Evolutionary conservation across 2,329 filamentous ascomycete genomes (phyloP), one percentile per base, ranked within the genome.

Genomic region (Pezicula carpinea): DNA sequence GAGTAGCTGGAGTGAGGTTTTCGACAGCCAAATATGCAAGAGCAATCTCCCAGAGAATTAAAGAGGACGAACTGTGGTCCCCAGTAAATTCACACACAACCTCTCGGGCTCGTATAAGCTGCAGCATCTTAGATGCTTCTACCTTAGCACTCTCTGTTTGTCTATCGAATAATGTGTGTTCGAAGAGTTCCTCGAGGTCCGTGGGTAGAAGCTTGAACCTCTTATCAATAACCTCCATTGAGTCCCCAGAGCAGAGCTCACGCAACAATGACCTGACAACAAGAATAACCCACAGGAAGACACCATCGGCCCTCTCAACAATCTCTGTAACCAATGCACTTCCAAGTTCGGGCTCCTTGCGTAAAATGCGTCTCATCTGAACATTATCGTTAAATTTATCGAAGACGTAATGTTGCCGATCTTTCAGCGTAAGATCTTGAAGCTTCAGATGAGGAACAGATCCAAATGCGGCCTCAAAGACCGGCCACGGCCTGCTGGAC

Each of bases 401-500:
- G 1, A 43, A n/a, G 13, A 58, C 53, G 21, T 55, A 62, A 1
- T n/a, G 11, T 19, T 51, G 8, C 13, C 60, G 59, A 36, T 61
- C 60, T 1, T 38, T 10, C 4, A 39, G 19, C n/a, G 59, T 63
- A 10, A 61, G 31, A 8, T 54, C 48, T 31, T 64, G 51, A 1
- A 63, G 42, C n/a, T 39, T 33, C 11, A 62, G 46, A 10, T 39
- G 51, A 3, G 53, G 52, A 4, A 22, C 48, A 4, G 39, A 5
- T 6, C 6, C 17, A 39, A 57, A 60, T 3, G 43, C 51, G 14
- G 58, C 54, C 22, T 50, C 38, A 40, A 63, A 62, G 6, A 50
- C 46, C 14, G 53, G 52, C 54, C 53, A 59, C 0, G 58, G 59
- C 14, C 61, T 43, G 22, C 59, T 62, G n/a, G 53, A 55, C 4